Evolutionary conservation across 2,329 filamentous ascomycete species (phyloP), one percentile per base, ranked within the genome.

Genomic region (Aaosphaeria pasadenensis): DNA sequence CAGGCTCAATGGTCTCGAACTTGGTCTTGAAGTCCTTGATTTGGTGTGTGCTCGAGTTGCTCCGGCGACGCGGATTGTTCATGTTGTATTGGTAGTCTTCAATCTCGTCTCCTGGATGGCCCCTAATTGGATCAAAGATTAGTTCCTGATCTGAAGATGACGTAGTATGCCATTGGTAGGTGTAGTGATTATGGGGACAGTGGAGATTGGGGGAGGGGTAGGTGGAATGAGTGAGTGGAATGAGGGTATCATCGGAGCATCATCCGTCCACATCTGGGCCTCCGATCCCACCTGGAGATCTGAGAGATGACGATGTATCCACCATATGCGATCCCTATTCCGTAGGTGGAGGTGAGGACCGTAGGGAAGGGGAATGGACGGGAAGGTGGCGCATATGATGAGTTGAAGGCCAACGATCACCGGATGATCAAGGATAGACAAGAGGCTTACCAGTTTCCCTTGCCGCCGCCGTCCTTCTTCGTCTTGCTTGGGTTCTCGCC

Each of bases 391-490:
- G 17, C 17, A 24, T 24, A 24, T 24, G 17, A 24, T 24, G 17
- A 24, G 17, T 24, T 24, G 17, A 24, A 24, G 17, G 17, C 17
- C 17, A 24, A 24, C 17, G 2, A 24, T 24, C 17, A 24, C 17
- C 17, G 41, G 46, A 44, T 13, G 30, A 38, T 46, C 63, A 24
- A 24, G 17, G 17, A 24, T 24, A 24, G 17, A 24, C 17, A 24
- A 24, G 17, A 24, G 17, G 17, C 86, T 73, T 82, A 96, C 92
- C 92, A 99, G 74, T 96, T 96, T 68, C 88, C 90, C 74, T 89
- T 91, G 59, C 92, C 92, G 59, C 83, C 87, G 55, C 92, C 92
- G 66, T 95, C 89, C 79, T 99, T 99, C 85, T 99, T 99, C 69
- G 88, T 86, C 80, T 95, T 94, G 73, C 89, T 91, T 52, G 94